Conservation (phyloP, 2,329 filamentous ascomycete genomes). For the Fusarium pininemorale region DNA sequence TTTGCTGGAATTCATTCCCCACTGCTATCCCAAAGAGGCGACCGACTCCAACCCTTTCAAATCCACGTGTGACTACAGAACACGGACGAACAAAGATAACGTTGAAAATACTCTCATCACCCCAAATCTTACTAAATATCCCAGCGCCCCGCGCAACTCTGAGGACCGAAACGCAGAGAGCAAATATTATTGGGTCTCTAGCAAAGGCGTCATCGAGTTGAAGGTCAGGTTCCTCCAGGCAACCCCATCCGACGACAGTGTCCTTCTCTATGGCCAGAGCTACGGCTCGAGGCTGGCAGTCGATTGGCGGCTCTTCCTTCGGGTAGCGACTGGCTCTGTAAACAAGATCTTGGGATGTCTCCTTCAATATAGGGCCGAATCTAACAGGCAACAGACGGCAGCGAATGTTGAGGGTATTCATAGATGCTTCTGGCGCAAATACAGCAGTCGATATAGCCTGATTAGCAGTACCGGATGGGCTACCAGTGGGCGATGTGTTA, state of each 20-base stretch:
- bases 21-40: background rate
- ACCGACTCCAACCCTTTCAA: background rate
- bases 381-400: fast-evolving
- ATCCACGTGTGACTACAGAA: fast-evolving
- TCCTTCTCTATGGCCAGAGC: fast-evolving
- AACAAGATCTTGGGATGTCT: background rate
- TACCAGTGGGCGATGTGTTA: background rate
- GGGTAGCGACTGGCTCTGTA: background rate
- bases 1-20: fast-evolving
- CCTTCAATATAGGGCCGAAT: too few species aligned
- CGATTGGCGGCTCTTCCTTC: fast-evolving
- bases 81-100: fast-evolving
- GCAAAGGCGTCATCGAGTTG: background rate
- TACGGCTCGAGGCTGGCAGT: background rate
- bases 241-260: fast-evolving
- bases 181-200: fast-evolving
- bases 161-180: fast-evolving
- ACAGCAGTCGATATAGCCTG: background rate
- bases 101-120: fast-evolving
- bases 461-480: too few species aligned
- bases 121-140: background rate
- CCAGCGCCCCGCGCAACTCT: fast-evolving
- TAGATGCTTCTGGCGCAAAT: background rate
- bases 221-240: background rate
- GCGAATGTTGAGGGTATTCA: background rate